Evolutionary conservation across 345 rosid species (phyloP), one percentile per base, ranked within the genome.

Genomic region (Odontarrhena argentea): DNA sequence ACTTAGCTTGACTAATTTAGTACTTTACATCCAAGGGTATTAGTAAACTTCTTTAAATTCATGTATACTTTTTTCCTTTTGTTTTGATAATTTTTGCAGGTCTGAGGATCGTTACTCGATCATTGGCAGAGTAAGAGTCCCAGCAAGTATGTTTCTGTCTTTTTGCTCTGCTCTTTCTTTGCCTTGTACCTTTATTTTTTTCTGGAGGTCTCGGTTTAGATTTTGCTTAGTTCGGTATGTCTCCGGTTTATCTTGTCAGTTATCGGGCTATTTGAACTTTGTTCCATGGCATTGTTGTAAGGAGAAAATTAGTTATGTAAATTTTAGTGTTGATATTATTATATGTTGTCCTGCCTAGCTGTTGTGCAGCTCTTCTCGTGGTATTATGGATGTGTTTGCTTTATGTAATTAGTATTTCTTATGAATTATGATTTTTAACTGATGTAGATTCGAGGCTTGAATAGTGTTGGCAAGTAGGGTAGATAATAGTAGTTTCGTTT

Each of bases 61-160:
- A 18, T 18, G 22, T 0, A 18, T 18, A 0, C 28, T 50, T 51
- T 32, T 38, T 12, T 14, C 2, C 14, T 34, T 15, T 34, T 36
- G 55, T 5, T 63, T 63, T 9, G 3, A 14, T 65, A 49, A 12
- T 56, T 61, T 50, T 67, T 63, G 44, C 80, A 87, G 99, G 80
- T 77, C 86, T 51, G 82, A 65, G 9, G 94, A 91, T 69, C 89
- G 92, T 36, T 78, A 74, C 81, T 64, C 82, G 9, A 85, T 94
- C 53, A 88, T 79, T 15, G 99, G 99, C 61, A 86, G 96, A 61
- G 94, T 91, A 28, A 86, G 77, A 83, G 63, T 91, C 51, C 84
- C 84, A 57, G 69, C 80, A 6, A 85, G 99, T 91, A 74, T 2
- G 78, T 14, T 41, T 18, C 58, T 6, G 9, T 52, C 46, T 15